Evolutionary conservation across 768 basidiomycete genomes (phyloP), one percentile per base, ranked within the genome.

Genomic region (Termitomyces sp.): DNA sequence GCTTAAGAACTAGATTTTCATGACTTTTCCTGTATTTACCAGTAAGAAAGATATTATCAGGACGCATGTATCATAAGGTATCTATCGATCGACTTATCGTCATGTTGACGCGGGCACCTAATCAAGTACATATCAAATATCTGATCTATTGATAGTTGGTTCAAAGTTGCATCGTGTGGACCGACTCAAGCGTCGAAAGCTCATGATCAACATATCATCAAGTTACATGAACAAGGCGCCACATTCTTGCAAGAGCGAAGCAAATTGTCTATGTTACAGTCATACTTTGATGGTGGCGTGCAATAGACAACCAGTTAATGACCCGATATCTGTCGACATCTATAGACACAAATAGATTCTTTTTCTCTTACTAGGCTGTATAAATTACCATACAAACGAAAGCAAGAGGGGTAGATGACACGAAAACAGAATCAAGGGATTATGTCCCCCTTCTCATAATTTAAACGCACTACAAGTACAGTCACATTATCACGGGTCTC

Each of bases 401-500:
- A 48, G 22, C 8, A 33, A 24, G 26, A 14, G 20, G 24, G 20
- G 49, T 14, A 22, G 13, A 22, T 45, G 6, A 36, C 22, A 43
- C 18, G 44, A 22, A 22, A 50, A 48, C 18, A 3, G 14, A 44
- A 46, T 38, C 14, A n/a, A 28, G 10, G 52, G 30, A 28, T 45
- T 55, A 59, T 38, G 43, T 58, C 36, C 40, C 26, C 51, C 40
- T 26, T 30, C 6, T 47, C 14, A 30, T 18, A 11, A 14, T 55
- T 57, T 40, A 62, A 57, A 26, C 61, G 58, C 52, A 62, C 61
- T n/a, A 62, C 61, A 46, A 62, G 48, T 36, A 60, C 52, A 57
- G 61, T 62, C 4, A 62, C 56, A 57, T 62, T 62, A 49, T 62
- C 61, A 20, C 58, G 58, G n/a, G 61, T 62, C n/a, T 56, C 56